These are phyloP conservation scores for Colletotrichum eremochloae DNA, from an alignment of 2,329 filamentous ascomycete genomes.

Conservation along the genomic window DNA sequence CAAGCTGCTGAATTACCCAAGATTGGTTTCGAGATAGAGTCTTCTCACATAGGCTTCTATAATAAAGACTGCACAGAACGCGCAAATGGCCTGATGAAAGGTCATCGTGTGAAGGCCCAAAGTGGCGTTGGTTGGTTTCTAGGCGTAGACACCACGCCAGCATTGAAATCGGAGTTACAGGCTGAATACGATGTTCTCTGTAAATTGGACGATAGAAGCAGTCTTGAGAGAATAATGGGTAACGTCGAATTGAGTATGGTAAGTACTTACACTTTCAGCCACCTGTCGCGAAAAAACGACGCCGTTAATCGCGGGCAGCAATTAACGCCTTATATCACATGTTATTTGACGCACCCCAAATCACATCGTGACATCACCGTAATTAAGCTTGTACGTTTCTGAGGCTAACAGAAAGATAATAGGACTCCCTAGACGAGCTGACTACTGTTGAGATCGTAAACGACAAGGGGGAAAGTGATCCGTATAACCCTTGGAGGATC, in stretches of 20 bases:
- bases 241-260: background rate
- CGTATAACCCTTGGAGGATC: background rate
- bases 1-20: background rate
- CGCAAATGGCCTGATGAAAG: background rate
- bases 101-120: too few species aligned
- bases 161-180: background rate
- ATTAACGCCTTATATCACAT: too few species aligned
- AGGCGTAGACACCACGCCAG: background rate
- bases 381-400: background rate
- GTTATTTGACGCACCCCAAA: too few species aligned
- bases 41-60: background rate
- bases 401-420: background rate
- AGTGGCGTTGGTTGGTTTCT: background rate
- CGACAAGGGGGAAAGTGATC: too few species aligned
- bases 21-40: slow-evolving; percentile 1
- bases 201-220: background rate
- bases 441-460: too few species aligned
- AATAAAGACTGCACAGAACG: background rate
- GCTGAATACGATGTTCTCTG: background rate
- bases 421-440: too few species aligned
- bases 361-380: background rate
- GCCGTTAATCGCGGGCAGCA: too few species aligned
- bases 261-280: background rate
- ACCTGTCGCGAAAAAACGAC: too few species aligned
- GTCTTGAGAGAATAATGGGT: background rate